phyloP scores from a whole-genome alignment of 441 rosid species.

The Biscutella laevigata region DNA sequence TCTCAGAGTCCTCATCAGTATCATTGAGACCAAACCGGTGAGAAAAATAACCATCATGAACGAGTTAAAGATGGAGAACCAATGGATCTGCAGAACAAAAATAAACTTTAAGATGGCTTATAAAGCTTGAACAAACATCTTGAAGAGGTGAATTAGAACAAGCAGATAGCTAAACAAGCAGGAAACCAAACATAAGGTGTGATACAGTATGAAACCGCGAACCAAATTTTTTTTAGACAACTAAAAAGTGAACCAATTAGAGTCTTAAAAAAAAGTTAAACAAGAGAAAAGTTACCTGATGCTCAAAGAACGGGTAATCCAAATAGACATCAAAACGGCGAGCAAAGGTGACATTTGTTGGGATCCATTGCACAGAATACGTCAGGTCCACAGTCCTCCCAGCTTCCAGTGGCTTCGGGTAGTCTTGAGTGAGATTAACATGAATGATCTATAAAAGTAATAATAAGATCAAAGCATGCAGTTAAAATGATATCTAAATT shows the following conservation, averaged over 20 bases:
- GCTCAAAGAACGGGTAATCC: constrained; percentile 96
- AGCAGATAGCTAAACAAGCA: not conserved
- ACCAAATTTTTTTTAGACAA: not conserved
- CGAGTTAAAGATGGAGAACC: constrained; percentile 97
- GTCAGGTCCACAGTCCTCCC: constrained; percentile 66
- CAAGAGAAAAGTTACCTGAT: constrained; percentile 40
- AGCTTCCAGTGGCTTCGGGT: constrained; percentile 63
- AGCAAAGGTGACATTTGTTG: constrained; percentile 64
- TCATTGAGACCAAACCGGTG: constrained; percentile 97
- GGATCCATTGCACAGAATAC: constrained; percentile 68
- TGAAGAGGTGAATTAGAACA: constrained; percentile 5
- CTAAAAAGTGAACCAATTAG: too few species aligned
- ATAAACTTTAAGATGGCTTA: constrained; percentile 13
- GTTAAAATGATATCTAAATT: constrained; percentile 6
- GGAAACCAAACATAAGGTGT: not conserved
- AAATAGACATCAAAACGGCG: constrained; percentile 90
- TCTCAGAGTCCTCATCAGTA: constrained; percentile 92
- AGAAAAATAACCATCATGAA: constrained; percentile 99
- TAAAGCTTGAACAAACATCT: constrained; percentile 5
- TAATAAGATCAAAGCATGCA: not conserved
- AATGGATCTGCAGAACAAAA: constrained; percentile 63
- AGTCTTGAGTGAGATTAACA: constrained; percentile 81
- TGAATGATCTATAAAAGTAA: constrained; percentile 61
- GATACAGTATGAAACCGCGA: not conserved
- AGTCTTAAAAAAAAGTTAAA: too few species aligned